Evolutionary conservation across 805 yeast genomes (phyloP), one percentile per base, ranked within the genome.

Genomic region (Yamadazyma paraphyllophila): DNA sequence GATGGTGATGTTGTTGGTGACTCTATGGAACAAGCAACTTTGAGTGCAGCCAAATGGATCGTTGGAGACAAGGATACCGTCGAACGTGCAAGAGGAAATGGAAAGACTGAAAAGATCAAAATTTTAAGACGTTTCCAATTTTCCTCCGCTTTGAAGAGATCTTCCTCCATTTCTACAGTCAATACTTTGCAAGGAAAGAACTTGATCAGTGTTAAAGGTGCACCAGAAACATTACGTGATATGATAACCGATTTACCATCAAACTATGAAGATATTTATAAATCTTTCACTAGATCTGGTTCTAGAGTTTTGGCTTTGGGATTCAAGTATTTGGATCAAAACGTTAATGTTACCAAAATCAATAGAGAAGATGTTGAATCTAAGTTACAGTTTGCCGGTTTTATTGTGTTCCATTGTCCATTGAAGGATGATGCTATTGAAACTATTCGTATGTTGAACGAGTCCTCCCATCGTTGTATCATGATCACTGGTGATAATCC

Each of bases 401-500:
- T 94, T 63, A 80, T 94, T 57, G 94, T 94, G 45, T 94, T 94
- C 87, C 96, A 89, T 63, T 91, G 98, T 73, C 99, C 99, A 14
- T 80, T 94, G 77, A 94, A 94, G 66, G 77, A 76, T 31, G 99
- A 94, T 69, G 99, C 99, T 31, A 73, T 88, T 62, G 95, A 83
- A 55, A 85, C 96, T 34, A 83, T 94, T 55, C 76, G 81, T 59
- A 92, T 90, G 97, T 77, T 94, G 66, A 92, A 89, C 67, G 96
- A 89, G 61, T 90, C 97, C 1, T 82, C 92, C 44, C 99, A 94
- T 66, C 89, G 99, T 63, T 88, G 89, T 63, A 82, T 94, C 36
- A 94, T 94, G 99, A 94, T 94, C 56, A 94, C 99, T 40, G 99
- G 99, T 76, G 99, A 94, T 69, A 94, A 92, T 66, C 97, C 99